Conservation (phyloP, 2,329 filamentous ascomycete species). For the Cordyceps militaris region DNA sequence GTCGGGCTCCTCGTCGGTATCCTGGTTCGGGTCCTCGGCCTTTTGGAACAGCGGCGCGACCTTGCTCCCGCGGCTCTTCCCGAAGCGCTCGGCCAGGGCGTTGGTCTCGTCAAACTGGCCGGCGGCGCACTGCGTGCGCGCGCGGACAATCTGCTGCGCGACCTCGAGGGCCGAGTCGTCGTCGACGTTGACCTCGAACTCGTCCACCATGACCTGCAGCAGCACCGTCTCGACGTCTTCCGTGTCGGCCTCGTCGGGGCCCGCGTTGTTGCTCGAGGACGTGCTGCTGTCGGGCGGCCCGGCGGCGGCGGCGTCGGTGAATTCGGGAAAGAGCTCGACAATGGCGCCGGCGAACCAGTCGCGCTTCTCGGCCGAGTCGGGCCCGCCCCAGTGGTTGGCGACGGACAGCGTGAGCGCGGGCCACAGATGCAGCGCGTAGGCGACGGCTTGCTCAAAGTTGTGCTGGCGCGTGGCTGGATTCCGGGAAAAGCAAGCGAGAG, state of each 20-base stretch:
- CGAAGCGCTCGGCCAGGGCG: constrained; percentile 55
- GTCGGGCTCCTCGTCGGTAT: constrained; percentile 44
- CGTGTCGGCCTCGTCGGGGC: constrained; percentile 52
- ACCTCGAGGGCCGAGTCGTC: constrained; percentile 76
- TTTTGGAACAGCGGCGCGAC: constrained; percentile 47
- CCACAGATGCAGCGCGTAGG: constrained; percentile 81
- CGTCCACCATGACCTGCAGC: constrained; percentile 86
- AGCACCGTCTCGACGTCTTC: constrained; percentile 79
- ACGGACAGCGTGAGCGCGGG: constrained; percentile 81
- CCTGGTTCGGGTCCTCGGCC: constrained; percentile 48
- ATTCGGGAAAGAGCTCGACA: constrained; percentile 69
- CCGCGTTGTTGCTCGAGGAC: constrained; percentile 19
- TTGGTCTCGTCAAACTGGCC: constrained; percentile 61
- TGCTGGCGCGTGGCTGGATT: constrained; percentile 47
- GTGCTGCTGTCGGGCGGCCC: constrained; percentile 4
- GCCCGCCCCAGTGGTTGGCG: constrained; percentile 80
- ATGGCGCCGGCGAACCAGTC: constrained; percentile 93
- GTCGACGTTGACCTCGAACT: constrained; percentile 89
- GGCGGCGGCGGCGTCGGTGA: constrained; percentile 37
- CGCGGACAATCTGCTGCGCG: constrained; percentile 62
- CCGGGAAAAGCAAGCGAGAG: constrained; percentile 5
- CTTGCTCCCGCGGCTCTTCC: constrained; percentile 45
- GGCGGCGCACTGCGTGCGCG: constrained; percentile 56
- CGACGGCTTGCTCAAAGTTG: constrained; percentile 80
- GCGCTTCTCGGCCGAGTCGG: constrained; percentile 76